phyloP scores from a whole-genome alignment of 305 asterid species.

The Stenogyne calaminthoides region DNA sequence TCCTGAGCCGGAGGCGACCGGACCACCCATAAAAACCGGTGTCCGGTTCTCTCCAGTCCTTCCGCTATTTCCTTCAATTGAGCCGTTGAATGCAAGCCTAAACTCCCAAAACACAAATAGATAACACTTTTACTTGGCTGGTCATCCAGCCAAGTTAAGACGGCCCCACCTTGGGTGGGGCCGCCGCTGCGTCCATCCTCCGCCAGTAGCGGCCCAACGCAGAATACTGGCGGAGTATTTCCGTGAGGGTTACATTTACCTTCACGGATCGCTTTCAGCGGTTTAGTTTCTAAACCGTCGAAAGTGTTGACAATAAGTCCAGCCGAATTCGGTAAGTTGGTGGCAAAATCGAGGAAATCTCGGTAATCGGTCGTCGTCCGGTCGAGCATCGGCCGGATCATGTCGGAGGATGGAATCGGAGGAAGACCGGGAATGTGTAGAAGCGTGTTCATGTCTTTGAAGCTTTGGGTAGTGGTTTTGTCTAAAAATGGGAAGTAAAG shows the following conservation, averaged over 20 bases:
- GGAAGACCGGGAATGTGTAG: constrained; percentile 52
- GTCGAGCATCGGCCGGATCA: constrained; percentile 41
- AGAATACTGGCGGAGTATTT: constrained; percentile 51
- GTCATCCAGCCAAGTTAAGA: constrained; percentile 49
- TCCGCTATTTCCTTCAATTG: constrained; percentile 59
- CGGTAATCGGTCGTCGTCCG: constrained; percentile 33
- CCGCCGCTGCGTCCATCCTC: background rate
- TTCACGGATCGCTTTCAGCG: constrained; percentile 36
- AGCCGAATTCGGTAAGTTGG: constrained; percentile 20
- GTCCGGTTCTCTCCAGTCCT: constrained; percentile 60
- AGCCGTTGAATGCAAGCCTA: constrained; percentile 43
- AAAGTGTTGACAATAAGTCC: constrained; percentile 60
- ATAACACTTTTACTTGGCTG: constrained; percentile 63
- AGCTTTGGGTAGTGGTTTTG: constrained; percentile 27
- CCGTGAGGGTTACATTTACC: constrained; percentile 48
- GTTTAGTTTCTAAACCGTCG: constrained; percentile 38
- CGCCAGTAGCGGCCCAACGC: constrained; percentile 63
- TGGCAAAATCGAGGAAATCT: constrained; percentile 25
- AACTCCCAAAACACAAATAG: constrained; percentile 66
- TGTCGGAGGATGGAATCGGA: constrained; percentile 42
- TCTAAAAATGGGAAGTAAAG: constrained; percentile 39
- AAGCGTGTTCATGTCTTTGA: constrained; percentile 41
- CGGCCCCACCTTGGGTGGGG: background rate
- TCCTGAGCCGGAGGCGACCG: constrained; percentile 55
- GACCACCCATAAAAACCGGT: constrained; percentile 67